Percentiles rank a stretch among this genome's conserved stretches.
These are phyloP conservation scores for Borealophlyctis nickersoniae DNA, from an alignment of 192 early-diverging fungal species.

Conservation along the genomic window DNA sequence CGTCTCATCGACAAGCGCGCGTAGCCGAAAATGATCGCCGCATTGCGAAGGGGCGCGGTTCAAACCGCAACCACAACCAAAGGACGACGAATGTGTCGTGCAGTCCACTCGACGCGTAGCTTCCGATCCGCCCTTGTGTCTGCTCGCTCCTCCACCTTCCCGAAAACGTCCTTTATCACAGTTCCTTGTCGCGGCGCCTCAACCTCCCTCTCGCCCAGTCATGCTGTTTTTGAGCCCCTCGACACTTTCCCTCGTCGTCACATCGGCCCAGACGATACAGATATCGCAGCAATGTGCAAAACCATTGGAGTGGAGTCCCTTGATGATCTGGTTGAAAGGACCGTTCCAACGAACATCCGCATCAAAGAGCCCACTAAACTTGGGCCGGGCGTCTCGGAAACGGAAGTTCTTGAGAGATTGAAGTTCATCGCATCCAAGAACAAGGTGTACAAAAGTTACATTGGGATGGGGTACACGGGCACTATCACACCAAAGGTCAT, in stretches of 20 bases:
- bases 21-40: no score
- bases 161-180: background rate
- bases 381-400: slow-evolving; percentile 74
- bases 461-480: slow-evolving; percentile 94
- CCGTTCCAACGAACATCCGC: slow-evolving; percentile 80
- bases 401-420: slow-evolving; percentile 79
- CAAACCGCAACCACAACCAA: no score
- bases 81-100: no score
- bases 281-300: slow-evolving; percentile 81
- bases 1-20: no score
- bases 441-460: slow-evolving; percentile 87
- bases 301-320: slow-evolving; percentile 73
- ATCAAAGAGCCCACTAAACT: slow-evolving; percentile 70
- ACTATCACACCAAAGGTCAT: slow-evolving; percentile 92
- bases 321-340: slow-evolving; percentile 77
- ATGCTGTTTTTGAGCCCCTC: slow-evolving; percentile 39
- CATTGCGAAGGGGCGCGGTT: no score
- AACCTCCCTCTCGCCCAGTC: background rate
- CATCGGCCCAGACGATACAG: slow-evolving; percentile 73
- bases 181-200: background rate
- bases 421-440: slow-evolving; percentile 86
- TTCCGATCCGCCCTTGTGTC: no score
- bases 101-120: no score
- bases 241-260: slow-evolving; percentile 68
- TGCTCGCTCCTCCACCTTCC: background rate